phyloP scores from a whole-genome alignment of 129 eudicot species.

The Kitagawia praeruptora region DNA sequence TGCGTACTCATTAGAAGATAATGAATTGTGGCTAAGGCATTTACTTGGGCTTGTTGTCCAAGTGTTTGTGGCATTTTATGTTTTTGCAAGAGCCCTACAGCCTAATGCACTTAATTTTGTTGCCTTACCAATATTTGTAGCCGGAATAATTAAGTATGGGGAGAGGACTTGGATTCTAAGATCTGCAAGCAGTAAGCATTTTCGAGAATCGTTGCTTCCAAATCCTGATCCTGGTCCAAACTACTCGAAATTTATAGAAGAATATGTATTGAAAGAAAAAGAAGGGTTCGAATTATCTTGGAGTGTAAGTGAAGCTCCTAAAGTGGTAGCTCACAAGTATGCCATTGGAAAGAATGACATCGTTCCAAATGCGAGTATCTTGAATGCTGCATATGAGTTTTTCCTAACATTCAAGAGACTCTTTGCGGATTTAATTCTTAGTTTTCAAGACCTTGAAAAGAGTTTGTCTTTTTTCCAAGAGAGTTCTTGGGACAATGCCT shows the following conservation, averaged over 20 bases:
- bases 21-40: slow-evolving; percentile 40
- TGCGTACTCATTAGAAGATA: slow-evolving; percentile 39
- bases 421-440: slow-evolving; percentile 40
- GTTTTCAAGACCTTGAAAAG: slow-evolving; percentile 32
- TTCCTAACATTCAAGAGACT: slow-evolving; percentile 33
- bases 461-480: slow-evolving; percentile 23
- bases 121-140: slow-evolving; percentile 18
- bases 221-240: slow-evolving; percentile 47
- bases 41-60: slow-evolving; percentile 22
- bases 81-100: slow-evolving; percentile 22
- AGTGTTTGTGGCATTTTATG: slow-evolving; percentile 18
- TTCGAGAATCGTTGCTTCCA: slow-evolving; percentile 30
- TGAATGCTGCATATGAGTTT: slow-evolving; percentile 30
- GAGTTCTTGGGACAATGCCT: slow-evolving; percentile 13
- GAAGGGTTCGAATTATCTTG: slow-evolving; percentile 30
- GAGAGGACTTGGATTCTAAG: slow-evolving; percentile 35
- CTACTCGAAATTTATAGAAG: slow-evolving; percentile 30
- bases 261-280: slow-evolving; percentile 25
- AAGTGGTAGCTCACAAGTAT: slow-evolving; percentile 17
- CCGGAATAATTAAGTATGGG: slow-evolving; percentile 31
- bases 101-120: slow-evolving; percentile 3
- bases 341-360: background rate
- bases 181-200: slow-evolving; percentile 27
- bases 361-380: slow-evolving; percentile 9
- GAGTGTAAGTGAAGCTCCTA: slow-evolving; percentile 11